Base-by-base conservation (phyloP, 768 basidiomycete species). In the Tephrocybe sp. region DNA sequence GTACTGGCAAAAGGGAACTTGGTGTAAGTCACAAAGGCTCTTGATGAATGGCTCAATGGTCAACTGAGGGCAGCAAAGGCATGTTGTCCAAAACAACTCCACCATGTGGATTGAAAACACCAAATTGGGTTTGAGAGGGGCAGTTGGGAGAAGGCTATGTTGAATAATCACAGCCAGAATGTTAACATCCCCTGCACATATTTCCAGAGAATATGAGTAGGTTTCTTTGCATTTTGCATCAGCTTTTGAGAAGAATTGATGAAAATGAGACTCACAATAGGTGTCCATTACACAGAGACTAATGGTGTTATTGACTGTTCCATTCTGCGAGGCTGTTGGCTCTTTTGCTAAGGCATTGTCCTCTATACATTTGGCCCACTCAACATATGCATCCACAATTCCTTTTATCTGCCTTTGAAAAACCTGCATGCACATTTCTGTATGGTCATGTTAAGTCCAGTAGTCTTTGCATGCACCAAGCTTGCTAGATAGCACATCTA, bases 1-100 rank as follows among this genome's bases (percentile, higher is more conserved):
- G 42, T 59, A 52, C 1, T 45, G 47, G 18, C 54, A 24, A 46
- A 55, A 64, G 0, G 63, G 59, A 1, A 57, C 43, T 9, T 12
- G n/a, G 12, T 36, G 21, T 15, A 47, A 5, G 17, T 38, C 34
- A 3, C 45, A 47, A 1, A 37, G 21, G 4, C 21, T 17, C 23
- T 47, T 37, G 4, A 47, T n/a, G 25, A 47, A 47, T 0, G 34
- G 45, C 17, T 47, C 32, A 8, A 38, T 47, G 0, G 46, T 12
- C 1, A 47, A 7, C 11, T 28, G 24, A 9, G 36, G 46, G 46
- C 46, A 47, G 2, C 11, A 9, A 12, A 38, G 18, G 14, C 38
- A 24, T 2, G 24, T 10, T 1, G 24, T 23, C 0, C 36, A 8
- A 39, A 26, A 48, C 5, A 48, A 25, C 25, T 48, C 24, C 3